These are phyloP conservation scores for Fusarium tanahbumbuense DNA, from an alignment of 2,329 filamentous ascomycete species.

Conservation along the genomic window DNA sequence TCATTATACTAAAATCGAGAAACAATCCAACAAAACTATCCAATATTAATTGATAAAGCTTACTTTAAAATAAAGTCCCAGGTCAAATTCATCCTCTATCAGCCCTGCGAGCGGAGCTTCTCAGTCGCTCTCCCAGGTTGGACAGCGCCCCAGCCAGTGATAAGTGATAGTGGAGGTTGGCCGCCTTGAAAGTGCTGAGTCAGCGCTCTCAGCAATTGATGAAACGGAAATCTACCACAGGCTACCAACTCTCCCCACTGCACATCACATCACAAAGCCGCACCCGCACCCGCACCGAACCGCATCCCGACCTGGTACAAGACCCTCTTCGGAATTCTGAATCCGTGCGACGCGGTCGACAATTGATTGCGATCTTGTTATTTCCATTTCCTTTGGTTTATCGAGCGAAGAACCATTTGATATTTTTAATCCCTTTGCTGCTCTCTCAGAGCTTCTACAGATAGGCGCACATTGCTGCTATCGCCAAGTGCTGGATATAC, in stretches of 20 bases:
- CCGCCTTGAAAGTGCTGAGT: slow-evolving; percentile 37
- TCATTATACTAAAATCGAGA: background rate
- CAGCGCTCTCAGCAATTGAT: slow-evolving; percentile 40
- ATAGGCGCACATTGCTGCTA: slow-evolving; percentile 17
- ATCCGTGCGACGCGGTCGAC: slow-evolving; percentile 26
- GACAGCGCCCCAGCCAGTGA: background rate
- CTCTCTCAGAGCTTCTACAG: slow-evolving; percentile 3
- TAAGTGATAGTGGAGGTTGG: background rate
- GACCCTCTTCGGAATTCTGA: slow-evolving; percentile 24
- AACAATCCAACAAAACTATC: background rate
- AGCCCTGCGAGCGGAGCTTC: slow-evolving; percentile 35
- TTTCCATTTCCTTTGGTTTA: background rate
- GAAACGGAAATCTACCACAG: slow-evolving; percentile 48
- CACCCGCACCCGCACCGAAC: slow-evolving; percentile 28
- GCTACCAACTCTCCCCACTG: slow-evolving; percentile 54
- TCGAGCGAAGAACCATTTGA: background rate
- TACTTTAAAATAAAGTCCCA: background rate
- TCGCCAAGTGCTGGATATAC: slow-evolving; percentile 28
- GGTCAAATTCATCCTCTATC: slow-evolving; percentile 3
- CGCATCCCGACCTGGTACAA: slow-evolving; percentile 42
- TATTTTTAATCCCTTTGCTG: slow-evolving; percentile 12
- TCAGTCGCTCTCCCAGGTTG: background rate
- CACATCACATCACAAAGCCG: slow-evolving; percentile 51
- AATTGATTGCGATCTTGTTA: slow-evolving; percentile 1
- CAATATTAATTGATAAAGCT: background rate